A percentile compares a stretch with the other conserved stretches of the same genome.
Conservation (phyloP, 306 rosid species). For the Cicer chorassanicum region DNA sequence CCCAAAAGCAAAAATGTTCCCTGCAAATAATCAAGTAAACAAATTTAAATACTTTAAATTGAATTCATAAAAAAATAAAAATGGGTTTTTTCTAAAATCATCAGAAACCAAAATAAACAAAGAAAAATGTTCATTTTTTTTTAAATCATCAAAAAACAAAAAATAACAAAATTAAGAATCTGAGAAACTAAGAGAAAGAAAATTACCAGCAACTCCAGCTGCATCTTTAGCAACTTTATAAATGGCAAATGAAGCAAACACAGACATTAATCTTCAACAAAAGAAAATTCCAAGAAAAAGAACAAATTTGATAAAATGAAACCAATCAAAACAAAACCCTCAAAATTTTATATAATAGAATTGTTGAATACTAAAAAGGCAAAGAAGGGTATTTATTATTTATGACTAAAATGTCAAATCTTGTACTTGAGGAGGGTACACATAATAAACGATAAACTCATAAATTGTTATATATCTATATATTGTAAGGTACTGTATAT, state of each 20-base stretch:
- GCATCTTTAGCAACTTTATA: conserved; percentile 61
- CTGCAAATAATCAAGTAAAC: conserved; percentile 52
- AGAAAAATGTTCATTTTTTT: not conserved
- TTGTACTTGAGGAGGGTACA: not conserved
- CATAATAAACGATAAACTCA: conserved; percentile 3
- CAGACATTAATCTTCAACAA: conserved; percentile 55
- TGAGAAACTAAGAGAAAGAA: conserved; percentile 24
- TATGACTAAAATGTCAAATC: not conserved
- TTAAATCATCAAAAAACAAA: not conserved
- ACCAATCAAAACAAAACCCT: conserved; percentile 2
- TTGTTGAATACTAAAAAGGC: not conserved
- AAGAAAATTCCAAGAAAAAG: not conserved
- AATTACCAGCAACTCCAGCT: conserved; percentile 88
- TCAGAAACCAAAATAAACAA: not conserved
- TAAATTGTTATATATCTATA: not conserved
- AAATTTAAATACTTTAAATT: not conserved
- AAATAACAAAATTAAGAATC: not conserved
- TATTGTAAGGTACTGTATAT: not conserved
- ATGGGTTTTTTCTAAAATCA: not conserved
- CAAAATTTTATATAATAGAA: not conserved
- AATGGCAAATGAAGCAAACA: conserved; percentile 39
- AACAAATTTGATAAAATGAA: not conserved
- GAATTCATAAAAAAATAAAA: conserved; percentile 1
- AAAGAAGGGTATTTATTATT: not conserved
- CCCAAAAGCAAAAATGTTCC: conserved; percentile 91